A percentile compares a stretch with the other conserved stretches of the same genome.
phyloP scores from a whole-genome alignment of 208 protist species.

The Wallacemonas sp. region DNA sequence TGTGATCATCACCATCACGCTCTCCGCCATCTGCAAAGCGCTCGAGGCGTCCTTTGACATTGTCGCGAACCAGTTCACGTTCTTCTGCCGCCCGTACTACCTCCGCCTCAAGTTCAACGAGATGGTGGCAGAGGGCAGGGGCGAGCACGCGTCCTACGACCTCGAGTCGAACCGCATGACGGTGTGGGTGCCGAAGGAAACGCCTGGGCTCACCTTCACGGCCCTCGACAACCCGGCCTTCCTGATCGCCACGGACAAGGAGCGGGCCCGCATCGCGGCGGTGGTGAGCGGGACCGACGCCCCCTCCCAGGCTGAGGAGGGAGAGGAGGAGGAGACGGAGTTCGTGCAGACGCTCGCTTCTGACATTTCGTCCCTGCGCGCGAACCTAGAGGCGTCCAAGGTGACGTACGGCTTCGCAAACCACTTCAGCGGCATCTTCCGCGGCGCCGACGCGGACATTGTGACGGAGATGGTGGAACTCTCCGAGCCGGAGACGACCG shows the following conservation, averaged over 20 bases:
- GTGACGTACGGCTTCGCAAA: slow-evolving; percentile 83
- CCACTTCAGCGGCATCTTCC: slow-evolving; percentile 76
- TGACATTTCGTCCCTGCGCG: background rate
- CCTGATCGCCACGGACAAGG: slow-evolving; percentile 82
- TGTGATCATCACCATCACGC: slow-evolving; percentile 71
- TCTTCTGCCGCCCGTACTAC: slow-evolving; percentile 90
- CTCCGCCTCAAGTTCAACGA: slow-evolving; percentile 88
- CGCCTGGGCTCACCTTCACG: slow-evolving; percentile 60
- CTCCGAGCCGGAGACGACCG: slow-evolving; percentile 51
- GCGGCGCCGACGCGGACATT: slow-evolving; percentile 50
- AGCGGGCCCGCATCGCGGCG: slow-evolving; percentile 55
- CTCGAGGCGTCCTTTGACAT: slow-evolving; percentile 83
- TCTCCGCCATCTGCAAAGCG: slow-evolving; percentile 82
- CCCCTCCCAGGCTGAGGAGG: slow-evolving; percentile 24
- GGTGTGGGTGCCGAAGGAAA: slow-evolving; percentile 86
- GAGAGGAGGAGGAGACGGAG: slow-evolving; percentile 69
- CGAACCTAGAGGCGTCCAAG: slow-evolving; percentile 1
- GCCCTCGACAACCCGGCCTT: slow-evolving; percentile 86
- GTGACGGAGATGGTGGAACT: slow-evolving; percentile 64
- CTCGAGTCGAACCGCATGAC: slow-evolving; percentile 68
- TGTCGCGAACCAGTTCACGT: slow-evolving; percentile 78
- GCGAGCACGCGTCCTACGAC: slow-evolving; percentile 80
- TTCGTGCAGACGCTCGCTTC: slow-evolving; percentile 54
- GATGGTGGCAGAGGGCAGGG: slow-evolving; percentile 63
- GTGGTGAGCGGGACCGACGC: slow-evolving; percentile 24